These are phyloP conservation scores for Solanum appendiculatum DNA, from an alignment of 257 asterid species.

Conservation along the genomic window DNA sequence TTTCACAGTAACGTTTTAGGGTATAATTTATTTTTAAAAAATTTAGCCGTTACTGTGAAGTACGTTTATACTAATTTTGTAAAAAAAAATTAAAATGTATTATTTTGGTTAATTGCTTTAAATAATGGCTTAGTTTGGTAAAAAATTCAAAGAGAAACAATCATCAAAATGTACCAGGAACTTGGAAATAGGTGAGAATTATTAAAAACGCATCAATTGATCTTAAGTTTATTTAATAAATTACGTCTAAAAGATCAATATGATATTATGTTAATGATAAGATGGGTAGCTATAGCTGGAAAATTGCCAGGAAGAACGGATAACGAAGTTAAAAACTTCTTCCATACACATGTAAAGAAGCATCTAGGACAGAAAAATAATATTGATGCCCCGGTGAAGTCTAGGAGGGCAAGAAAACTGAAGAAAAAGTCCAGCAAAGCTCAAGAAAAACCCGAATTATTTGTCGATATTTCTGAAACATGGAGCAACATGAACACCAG, in stretches of 20 bases:
- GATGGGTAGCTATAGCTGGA: constrained; percentile 2
- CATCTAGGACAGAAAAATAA: neutral
- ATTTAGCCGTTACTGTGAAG: too few species aligned
- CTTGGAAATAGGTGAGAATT: neutral
- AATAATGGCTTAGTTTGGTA: too few species aligned
- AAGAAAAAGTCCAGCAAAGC: neutral
- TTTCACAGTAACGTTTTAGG: too few species aligned
- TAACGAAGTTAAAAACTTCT: constrained; percentile 2
- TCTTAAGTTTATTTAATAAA: neutral
- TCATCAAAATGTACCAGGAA: neutral
- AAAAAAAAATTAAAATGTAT: too few species aligned
- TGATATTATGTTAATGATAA: too few species aligned
- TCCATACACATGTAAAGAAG: neutral
- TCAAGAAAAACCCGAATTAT: neutral
- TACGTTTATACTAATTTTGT: too few species aligned
- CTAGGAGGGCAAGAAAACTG: neutral
- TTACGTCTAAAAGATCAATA: neutral
- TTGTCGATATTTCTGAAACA: neutral
- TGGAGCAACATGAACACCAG: neutral
- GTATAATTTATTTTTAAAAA: too few species aligned
- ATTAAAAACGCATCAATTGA: neutral
- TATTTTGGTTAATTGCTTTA: too few species aligned
- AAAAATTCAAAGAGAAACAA: too few species aligned
- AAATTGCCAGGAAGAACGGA: neutral
- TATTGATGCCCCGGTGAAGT: neutral